Evolutionary conservation across 306 rosid genomes (phyloP).

Genomic region (Cyclanthera cordifolia): DNA sequence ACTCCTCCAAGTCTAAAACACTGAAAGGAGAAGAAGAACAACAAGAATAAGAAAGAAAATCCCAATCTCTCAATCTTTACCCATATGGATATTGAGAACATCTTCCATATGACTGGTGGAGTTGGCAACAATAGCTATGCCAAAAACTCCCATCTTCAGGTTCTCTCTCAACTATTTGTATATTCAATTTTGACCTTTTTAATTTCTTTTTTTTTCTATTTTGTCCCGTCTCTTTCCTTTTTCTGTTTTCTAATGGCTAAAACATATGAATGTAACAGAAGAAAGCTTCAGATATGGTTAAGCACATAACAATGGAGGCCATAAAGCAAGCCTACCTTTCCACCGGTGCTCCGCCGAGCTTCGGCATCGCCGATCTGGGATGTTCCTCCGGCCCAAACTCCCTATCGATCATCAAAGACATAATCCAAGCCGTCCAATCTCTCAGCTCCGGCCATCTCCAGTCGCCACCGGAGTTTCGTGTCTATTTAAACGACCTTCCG

Average conservation of each 20-base stretch:
- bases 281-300: slow-evolving; percentile 61
- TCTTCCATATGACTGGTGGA: slow-evolving; percentile 85
- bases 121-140: slow-evolving; percentile 83
- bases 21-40: not conserved
- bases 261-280: slow-evolving; percentile 34
- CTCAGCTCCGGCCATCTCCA: slow-evolving; percentile 30
- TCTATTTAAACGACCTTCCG: slow-evolving; percentile 83
- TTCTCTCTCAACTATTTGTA: slow-evolving; percentile 16
- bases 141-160: slow-evolving; percentile 75
- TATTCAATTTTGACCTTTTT: not conserved
- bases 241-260: not conserved
- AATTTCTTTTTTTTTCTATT: not conserved
- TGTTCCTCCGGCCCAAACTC: slow-evolving; percentile 90
- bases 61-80: slow-evolving; percentile 10
- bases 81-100: slow-evolving; percentile 62
- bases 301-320: slow-evolving; percentile 59
- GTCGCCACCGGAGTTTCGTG: slow-evolving; percentile 47
- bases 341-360: slow-evolving; percentile 44
- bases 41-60: not conserved
- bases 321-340: slow-evolving; percentile 43
- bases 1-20: not conserved
- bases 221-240: not conserved
- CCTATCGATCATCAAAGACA: slow-evolving; percentile 59
- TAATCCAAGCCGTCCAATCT: slow-evolving; percentile 42
- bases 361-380: slow-evolving; percentile 86